Percentiles rank a stretch among this genome's conserved stretches.
phyloP scores from a whole-genome alignment of 2,329 filamentous ascomycete genomes.

The Monilinia vaccinii-corymbosi region DNA sequence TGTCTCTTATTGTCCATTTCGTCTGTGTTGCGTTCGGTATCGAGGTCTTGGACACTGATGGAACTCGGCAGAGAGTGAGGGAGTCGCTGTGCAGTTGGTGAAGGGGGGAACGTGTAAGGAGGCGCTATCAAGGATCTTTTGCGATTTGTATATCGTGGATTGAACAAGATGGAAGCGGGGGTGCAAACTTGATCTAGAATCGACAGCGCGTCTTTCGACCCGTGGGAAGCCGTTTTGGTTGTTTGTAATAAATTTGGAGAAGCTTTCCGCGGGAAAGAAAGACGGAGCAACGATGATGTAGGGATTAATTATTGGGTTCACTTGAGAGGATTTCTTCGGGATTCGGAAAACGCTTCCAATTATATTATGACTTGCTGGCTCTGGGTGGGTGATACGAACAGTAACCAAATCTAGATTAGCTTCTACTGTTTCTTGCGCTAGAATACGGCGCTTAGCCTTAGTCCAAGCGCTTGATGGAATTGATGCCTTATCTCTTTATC shows the following conservation, averaged over 20 bases:
- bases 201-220: conserved; percentile 25
- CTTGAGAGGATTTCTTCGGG: neutral
- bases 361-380: neutral
- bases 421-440: neutral
- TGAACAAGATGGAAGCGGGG: conserved; percentile 35
- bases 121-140: conserved; percentile 24
- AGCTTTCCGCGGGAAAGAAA: conserved; percentile 1
- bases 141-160: conserved; percentile 30
- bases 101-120: conserved; percentile 27
- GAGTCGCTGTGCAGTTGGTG: conserved; percentile 19
- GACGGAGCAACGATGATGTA: neutral
- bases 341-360: neutral
- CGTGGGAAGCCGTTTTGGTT: conserved; percentile 28
- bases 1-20: conserved; percentile 77
- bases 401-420: neutral
- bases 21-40: conserved; percentile 17
- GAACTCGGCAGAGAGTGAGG: conserved; percentile 26
- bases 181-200: conserved; percentile 31
- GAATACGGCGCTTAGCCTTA: neutral
- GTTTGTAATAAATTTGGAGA: neutral
- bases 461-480: neutral
- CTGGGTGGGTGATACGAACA: neutral
- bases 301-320: neutral
- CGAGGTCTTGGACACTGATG: conserved; percentile 29
- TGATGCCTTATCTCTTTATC: neutral